phyloP scores from a whole-genome alignment of 208 protist species.

The Acanthamoeba triangularis region DNA sequence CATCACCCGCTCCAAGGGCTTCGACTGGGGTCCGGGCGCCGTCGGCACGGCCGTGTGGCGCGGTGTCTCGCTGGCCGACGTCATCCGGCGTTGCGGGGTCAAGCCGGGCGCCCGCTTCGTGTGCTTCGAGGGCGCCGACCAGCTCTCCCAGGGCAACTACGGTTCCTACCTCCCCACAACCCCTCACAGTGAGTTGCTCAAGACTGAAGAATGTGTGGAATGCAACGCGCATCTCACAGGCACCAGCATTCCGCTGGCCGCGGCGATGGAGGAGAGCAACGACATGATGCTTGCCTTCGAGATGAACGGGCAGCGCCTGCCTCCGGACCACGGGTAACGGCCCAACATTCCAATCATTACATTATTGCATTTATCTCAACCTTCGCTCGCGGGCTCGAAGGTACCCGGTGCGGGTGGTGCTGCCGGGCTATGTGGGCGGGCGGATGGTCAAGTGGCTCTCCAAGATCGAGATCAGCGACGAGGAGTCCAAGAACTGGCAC shows the following conservation, averaged over 20 bases:
- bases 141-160: slow-evolving; percentile 11
- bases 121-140: slow-evolving; percentile 91
- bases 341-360: no score
- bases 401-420: slow-evolving; percentile 28
- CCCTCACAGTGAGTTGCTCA: background rate
- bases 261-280: slow-evolving; percentile 84
- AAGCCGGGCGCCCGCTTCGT: slow-evolving; percentile 87
- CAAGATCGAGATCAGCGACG: slow-evolving; percentile 89
- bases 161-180: background rate
- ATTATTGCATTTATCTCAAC: no score
- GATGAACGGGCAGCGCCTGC: slow-evolving; percentile 93
- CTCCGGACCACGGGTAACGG: slow-evolving; percentile 91
- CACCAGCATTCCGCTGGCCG: slow-evolving; percentile 90
- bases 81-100: slow-evolving; percentile 82
- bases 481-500: slow-evolving; percentile 90
- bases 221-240: slow-evolving; percentile 54
- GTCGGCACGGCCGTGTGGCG: slow-evolving; percentile 91
- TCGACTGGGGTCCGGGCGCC: slow-evolving; percentile 88
- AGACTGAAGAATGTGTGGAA: slow-evolving; percentile 75
- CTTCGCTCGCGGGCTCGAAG: background rate
- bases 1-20: slow-evolving; percentile 86
- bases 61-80: slow-evolving; percentile 89
- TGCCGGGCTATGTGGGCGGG: slow-evolving; percentile 60
- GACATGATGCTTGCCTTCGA: slow-evolving; percentile 93
- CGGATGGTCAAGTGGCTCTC: slow-evolving; percentile 89